Percentiles rank a stretch among this genome's conserved stretches.
Conservation (phyloP, 176 grass and related monocot genomes). For the Typha latifolia region DNA sequence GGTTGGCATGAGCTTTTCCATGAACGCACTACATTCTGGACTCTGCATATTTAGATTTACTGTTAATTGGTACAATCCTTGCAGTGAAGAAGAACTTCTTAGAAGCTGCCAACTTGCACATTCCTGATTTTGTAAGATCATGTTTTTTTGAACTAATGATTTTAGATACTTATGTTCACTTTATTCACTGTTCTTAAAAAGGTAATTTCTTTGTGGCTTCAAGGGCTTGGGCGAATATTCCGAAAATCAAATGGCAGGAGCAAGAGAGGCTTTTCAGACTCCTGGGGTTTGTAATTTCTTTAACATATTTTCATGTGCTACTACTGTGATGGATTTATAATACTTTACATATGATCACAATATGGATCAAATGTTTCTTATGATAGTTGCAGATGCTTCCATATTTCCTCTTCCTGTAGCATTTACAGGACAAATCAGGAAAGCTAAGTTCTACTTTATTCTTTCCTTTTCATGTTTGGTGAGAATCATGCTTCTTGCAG, state of each 20-base stretch:
- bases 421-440: not conserved
- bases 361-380: not conserved
- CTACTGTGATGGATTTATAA: not conserved
- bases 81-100: slow-evolving; percentile 52
- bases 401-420: not conserved
- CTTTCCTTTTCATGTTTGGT: not conserved
- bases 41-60: not conserved
- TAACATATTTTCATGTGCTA: not conserved
- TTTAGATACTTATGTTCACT: slow-evolving; percentile 13
- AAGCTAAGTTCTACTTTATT: not conserved
- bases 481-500: slow-evolving; percentile 24
- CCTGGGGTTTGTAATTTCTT: slow-evolving; percentile 48
- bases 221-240: slow-evolving; percentile 34
- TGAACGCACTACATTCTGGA: slow-evolving; percentile 2
- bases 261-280: slow-evolving; percentile 42
- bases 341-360: not conserved
- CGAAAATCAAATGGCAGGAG: slow-evolving; percentile 35
- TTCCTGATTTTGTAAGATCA: slow-evolving; percentile 55
- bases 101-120: slow-evolving; percentile 18
- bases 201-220: slow-evolving; percentile 8
- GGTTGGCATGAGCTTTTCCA: slow-evolving; percentile 29
- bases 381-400: too few species aligned
- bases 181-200: slow-evolving; percentile 4
- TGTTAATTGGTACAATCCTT: slow-evolving; percentile 9
- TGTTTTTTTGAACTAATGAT: slow-evolving; percentile 15